Base-by-base conservation (phyloP, 345 rosid genomes). In the Litchi chinensis region DNA sequence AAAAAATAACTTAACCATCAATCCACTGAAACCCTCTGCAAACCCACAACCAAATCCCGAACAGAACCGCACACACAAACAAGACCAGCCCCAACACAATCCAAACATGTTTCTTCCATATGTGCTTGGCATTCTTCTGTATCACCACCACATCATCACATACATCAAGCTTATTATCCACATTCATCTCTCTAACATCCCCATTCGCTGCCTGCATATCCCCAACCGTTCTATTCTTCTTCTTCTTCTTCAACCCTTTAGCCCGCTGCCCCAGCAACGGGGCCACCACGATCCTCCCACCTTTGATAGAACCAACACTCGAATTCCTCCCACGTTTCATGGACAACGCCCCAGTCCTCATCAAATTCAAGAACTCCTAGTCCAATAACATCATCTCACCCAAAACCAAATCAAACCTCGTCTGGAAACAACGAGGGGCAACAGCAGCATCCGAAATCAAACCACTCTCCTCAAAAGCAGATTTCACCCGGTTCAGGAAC, bases 101-200 rank as follows among this genome's bases (percentile, higher is more conserved):
- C 97, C 95, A 93, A 44, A 96, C 95, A 82, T 92, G 99, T 83
- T 91, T 96, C 91, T 81, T 92, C 99, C 99, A 96, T 5, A 86
- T 85, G 81, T 92, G 98, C 80, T 91, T 93, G 0, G 92, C 97
- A 44, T 80, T 82, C 78, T 91, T 93, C 4, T 88, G 90, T 2
- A 32, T 32, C 76, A 78, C 60, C 13, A 80, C 73, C 71, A 75
- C 85, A 70, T 87, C 89, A 78, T 85, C 92, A 71, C 64, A 76
- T 52, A 80, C 77, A 71, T 87, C 87, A 44, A 82, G 75, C 75
- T 81, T 87, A 82, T 78, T 88, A 85, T 90, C 91, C 46, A 43
- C 81, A 72, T 24, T 79, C n/a, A n/a, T 81, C 50, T 82, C 87
- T 15, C 63, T 83, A 10, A 11, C 72, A 44, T 76, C 84, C 59